Base-by-base conservation (phyloP, 2,329 filamentous ascomycete species). In the Albophoma yamanashiensis region DNA sequence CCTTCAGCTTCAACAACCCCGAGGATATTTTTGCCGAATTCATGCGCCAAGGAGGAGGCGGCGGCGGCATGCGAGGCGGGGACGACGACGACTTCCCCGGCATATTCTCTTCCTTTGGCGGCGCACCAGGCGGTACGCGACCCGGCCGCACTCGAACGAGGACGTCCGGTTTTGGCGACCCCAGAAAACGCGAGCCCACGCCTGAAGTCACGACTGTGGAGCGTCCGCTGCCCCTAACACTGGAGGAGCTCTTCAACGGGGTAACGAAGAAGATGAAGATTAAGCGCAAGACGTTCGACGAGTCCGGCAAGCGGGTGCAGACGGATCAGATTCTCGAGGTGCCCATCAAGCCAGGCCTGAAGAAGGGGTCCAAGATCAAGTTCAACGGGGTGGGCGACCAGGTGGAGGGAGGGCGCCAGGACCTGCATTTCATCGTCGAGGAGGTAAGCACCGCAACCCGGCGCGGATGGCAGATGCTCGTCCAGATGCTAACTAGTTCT, bases 341-440 rank as follows among this genome's bases (percentile, higher is more conserved):
- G 58, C 91, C 92, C 55, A 96, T 99, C 77, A 97, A 97, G 78
- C 87, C 91, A 7, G 94, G 94, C 61, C 78, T 97, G 75, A 97
- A 97, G 78, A 92, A 95, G 67, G 94, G 94, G 38, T 96, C 91
- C 70, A 99, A 97, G 81, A 96, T 99, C 75, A 97, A 97, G 76
- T 99, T 96, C 72, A 90, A 89, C 70, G 92, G 93, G 50, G 92
- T 99, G n/a, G 94, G 94, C 14, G 94, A 99, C 74, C 92, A 97
- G 73, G 92, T 96, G 63, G 94, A 97, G 70, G 94, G 94, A 50
- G 93, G 93, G 17, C 90, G 92, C 61, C 94, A 99, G 74, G 94
- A 99, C 74, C 76, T 99, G 58, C 92, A 97, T 73, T 96, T 99
- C 68, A 88, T 99, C 61, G 84, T 99, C 27, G 89, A 92, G 74